Evolutionary conservation across 192 early-diverging fungal genomes (phyloP), one percentile per base, ranked within the genome.

Genomic region (Coemansia sp.): DNA sequence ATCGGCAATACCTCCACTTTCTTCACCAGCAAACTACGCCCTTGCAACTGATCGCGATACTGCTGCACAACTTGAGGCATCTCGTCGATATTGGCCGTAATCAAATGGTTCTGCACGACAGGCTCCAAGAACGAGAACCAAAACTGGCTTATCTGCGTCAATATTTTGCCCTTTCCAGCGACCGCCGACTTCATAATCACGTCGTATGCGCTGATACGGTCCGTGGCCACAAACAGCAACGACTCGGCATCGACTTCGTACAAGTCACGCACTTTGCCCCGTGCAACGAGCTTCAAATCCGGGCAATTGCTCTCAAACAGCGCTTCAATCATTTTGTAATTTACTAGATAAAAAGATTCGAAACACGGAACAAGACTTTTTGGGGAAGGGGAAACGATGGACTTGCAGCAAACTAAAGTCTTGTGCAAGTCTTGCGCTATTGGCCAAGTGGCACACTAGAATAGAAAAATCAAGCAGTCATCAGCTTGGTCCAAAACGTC

Each of bases 121-220:
- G 92, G 89, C 63, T 88, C 85, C 61, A 99, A 85, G 24, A 86
- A 81, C 43, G 93, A 83, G 78, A 99, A 99, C 97, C 97, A 99
- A 70, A 97, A 98, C 45, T 90, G 83, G 57, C 88, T 91, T 65
- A 99, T 86, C 76, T 96, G 90, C 16, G 97, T 98, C 65, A 99
- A 83, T 59, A 99, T 88, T 82, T 97, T 97, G 68, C 97, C 97
- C 82, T 99, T 99, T 71, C 90, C 90, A 3, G 93, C 85, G 64
- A 99, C 93, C 16, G 75, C 64, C 66, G 93, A 95, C 65, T 92
- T 92, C 96, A 99, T 96, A 64, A 98, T 93, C 38, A 99, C 96
- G 64, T 99, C 97, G 80, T 92, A 99, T 2, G 97, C 96, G 71
- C 90, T 93, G 81, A 98, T 93, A 59, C 97, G 87, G 84, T 99